phyloP scores from a whole-genome alignment of 2,329 filamentous ascomycete genomes.

The Paradendryphiella salina region DNA sequence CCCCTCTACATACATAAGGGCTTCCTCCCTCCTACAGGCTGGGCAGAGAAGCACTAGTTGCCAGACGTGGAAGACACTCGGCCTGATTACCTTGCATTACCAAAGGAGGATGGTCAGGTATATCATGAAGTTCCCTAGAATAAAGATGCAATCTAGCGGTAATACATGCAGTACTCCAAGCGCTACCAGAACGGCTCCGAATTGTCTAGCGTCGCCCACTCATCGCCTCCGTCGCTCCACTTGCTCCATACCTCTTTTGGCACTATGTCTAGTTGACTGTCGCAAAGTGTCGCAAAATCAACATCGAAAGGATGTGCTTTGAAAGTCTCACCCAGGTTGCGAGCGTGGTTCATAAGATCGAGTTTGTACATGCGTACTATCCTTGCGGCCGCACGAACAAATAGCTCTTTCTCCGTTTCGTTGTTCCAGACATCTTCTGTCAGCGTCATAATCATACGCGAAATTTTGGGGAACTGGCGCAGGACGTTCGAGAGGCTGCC shows the following conservation, averaged over 20 bases:
- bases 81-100: conserved; percentile 48
- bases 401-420: conserved; percentile 12
- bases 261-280: conserved; percentile 11
- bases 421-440: conserved; percentile 9
- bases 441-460: conserved; percentile 24
- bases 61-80: conserved; percentile 40
- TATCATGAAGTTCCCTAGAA: conserved; percentile 16
- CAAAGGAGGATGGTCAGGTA: conserved; percentile 40
- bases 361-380: conserved; percentile 26
- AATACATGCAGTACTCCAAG: neutral
- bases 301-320: conserved; percentile 8
- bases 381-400: conserved; percentile 23
- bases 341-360: conserved; percentile 7
- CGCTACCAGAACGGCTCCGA: conserved; percentile 14
- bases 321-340: neutral
- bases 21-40: too few relatives aligned
- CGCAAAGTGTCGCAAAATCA: conserved; percentile 17
- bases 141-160: neutral
- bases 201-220: conserved; percentile 15
- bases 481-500: conserved; percentile 27
- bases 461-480: conserved; percentile 23
- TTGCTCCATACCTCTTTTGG: conserved; percentile 13
- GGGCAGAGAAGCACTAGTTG: conserved; percentile 59
- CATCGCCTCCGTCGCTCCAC: conserved; percentile 17
- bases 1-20: too few relatives aligned